A percentile compares a stretch with the other conserved stretches of the same genome.
Conservation (phyloP, 129 eudicot genomes). For the carrot (Daucus carota) region DH1_v3.0 NC_030386.2:24053501-24054000, state of each 20-base stretch:
- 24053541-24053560: slow-evolving; percentile 16
- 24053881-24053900: background rate
- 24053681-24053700: slow-evolving; percentile 47
- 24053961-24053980: slow-evolving; percentile 39
- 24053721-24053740: slow-evolving; percentile 28
- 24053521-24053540: slow-evolving; percentile 22
- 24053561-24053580: slow-evolving; percentile 18
- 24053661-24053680: slow-evolving; percentile 35
- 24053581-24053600: slow-evolving; percentile 22
- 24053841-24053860: background rate
- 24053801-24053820: background rate
- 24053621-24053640: background rate
- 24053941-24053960: slow-evolving; percentile 17
- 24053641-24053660: background rate
- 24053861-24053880: background rate
- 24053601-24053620: slow-evolving; percentile 23
- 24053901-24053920: background rate
- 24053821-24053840: background rate
- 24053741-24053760: slow-evolving; percentile 36
- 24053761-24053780: slow-evolving; percentile 42
- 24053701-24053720: slow-evolving; percentile 21
- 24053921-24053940: slow-evolving; percentile 3
- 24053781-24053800: slow-evolving; percentile 47
- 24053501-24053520: slow-evolving; percentile 13
- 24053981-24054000: slow-evolving; percentile 26